Evolutionary conservation across 495 filamentous ascomycete species (phyloP).

Genomic region (Tuber aestivum): DNA sequence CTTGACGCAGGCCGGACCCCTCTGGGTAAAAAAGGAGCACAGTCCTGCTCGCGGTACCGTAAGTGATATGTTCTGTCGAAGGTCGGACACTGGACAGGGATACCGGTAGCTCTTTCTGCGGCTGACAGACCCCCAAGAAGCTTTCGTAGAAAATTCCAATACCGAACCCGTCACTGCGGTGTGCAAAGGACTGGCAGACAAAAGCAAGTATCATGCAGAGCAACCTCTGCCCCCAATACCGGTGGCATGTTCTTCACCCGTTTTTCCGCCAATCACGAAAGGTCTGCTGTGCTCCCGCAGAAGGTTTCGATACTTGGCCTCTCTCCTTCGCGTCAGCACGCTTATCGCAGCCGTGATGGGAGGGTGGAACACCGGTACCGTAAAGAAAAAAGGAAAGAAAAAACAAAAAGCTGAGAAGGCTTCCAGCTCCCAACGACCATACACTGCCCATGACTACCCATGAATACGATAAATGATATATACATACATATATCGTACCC

Average conservation of each 20-base stretch:
- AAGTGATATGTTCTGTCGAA: background rate
- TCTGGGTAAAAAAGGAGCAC: background rate
- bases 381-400: background rate
- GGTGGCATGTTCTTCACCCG: background rate
- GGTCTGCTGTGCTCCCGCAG: background rate
- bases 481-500: background rate
- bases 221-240: background rate
- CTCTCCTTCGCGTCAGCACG: background rate
- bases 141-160: background rate
- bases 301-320: background rate
- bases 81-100: background rate
- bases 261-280: background rate
- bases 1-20: background rate
- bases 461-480: background rate
- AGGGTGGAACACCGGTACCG: background rate
- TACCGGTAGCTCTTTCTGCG: background rate
- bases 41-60: background rate
- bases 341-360: background rate
- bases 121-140: background rate
- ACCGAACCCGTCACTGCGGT: background rate
- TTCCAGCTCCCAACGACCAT: background rate
- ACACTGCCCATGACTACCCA: background rate
- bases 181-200: background rate
- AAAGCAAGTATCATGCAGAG: background rate
- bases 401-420: background rate